These are phyloP conservation scores for Alternaria conjuncta DNA, from an alignment of 2,329 filamentous ascomycete genomes.

Conservation along the genomic window DNA sequence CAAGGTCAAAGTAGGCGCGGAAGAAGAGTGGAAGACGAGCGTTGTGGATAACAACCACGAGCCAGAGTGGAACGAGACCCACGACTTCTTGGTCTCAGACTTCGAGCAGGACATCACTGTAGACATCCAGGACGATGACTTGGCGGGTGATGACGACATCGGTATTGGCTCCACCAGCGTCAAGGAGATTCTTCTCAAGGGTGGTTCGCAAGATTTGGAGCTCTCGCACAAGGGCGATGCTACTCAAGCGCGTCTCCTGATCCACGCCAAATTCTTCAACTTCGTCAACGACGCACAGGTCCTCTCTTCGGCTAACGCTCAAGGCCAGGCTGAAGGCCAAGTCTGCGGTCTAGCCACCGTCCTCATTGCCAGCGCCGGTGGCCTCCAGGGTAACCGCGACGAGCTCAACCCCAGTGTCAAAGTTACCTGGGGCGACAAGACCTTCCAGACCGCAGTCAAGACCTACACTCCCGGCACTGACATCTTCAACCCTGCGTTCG, in stretches of 20 bases:
- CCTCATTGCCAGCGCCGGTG: slow-evolving; percentile 52
- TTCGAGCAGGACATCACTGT: slow-evolving; percentile 53
- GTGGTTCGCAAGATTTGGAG: slow-evolving; percentile 51
- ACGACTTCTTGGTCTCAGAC: slow-evolving; percentile 57
- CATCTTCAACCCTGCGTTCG: slow-evolving; percentile 58
- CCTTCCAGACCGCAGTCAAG: slow-evolving; percentile 53
- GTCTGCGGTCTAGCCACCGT: slow-evolving; percentile 53
- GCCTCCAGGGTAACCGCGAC: slow-evolving; percentile 53
- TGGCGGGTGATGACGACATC: slow-evolving; percentile 54
- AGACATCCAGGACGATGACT: slow-evolving; percentile 55
- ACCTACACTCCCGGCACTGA: slow-evolving; percentile 55
- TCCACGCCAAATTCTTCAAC: slow-evolving; percentile 53
- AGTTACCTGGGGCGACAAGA: slow-evolving; percentile 52
- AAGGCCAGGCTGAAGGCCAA: slow-evolving; percentile 29
- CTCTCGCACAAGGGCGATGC: slow-evolving; percentile 49
- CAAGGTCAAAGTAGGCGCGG: slow-evolving; percentile 54
- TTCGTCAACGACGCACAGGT: slow-evolving; percentile 47
- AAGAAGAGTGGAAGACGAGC: slow-evolving; percentile 53
- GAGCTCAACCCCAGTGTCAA: slow-evolving; percentile 56
- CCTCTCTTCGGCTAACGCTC: slow-evolving; percentile 38
- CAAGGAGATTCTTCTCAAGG: slow-evolving; percentile 51
- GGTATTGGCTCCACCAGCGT: slow-evolving; percentile 51
- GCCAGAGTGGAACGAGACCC: slow-evolving; percentile 57
- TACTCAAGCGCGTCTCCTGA: slow-evolving; percentile 45
- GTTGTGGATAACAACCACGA: slow-evolving; percentile 52